Conservation (phyloP, 2,329 filamentous ascomycete species). For the Aspergillus quadricinctus region DNA sequence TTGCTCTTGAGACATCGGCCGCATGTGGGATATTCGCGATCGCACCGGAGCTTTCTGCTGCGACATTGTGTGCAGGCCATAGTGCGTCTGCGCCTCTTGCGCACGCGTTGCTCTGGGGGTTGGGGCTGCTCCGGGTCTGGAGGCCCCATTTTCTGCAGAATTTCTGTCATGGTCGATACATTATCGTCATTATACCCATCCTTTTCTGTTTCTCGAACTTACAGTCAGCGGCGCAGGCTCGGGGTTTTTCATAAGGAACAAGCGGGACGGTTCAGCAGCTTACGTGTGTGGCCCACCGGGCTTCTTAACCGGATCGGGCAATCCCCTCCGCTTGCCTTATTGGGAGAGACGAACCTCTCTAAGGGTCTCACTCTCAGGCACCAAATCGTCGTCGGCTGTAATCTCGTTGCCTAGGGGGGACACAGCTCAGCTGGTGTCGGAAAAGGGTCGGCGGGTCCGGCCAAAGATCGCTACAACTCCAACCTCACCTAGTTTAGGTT, state of each 20-base stretch:
- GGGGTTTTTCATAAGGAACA: constrained; percentile 4
- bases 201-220: background rate
- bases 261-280: constrained; percentile 4
- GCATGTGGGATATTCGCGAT: constrained; percentile 40
- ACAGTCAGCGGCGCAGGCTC: background rate
- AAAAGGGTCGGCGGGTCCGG: too few relatives aligned
- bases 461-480: too few relatives aligned
- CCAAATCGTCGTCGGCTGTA: background rate
- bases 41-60: constrained; percentile 40
- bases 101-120: constrained; percentile 23
- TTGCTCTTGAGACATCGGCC: constrained; percentile 37
- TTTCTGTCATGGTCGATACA: constrained; percentile 13
- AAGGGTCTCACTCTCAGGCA: background rate
- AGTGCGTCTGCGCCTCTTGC: constrained; percentile 37
- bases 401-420: too few relatives aligned
- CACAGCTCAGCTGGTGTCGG: too few relatives aligned
- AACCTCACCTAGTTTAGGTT: too few relatives aligned
- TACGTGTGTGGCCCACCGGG: constrained; percentile 16
- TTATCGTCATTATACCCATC: background rate
- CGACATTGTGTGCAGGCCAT: constrained; percentile 42
- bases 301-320: constrained; percentile 7
- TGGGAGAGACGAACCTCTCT: background rate
- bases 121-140: constrained; percentile 3
- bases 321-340: constrained; percentile 5
- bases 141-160: constrained; percentile 5